A percentile compares a stretch with the other conserved stretches of the same genome.
phyloP scores from a whole-genome alignment of 805 yeast species.

The Maudiozyma saulgeensis region DNA sequence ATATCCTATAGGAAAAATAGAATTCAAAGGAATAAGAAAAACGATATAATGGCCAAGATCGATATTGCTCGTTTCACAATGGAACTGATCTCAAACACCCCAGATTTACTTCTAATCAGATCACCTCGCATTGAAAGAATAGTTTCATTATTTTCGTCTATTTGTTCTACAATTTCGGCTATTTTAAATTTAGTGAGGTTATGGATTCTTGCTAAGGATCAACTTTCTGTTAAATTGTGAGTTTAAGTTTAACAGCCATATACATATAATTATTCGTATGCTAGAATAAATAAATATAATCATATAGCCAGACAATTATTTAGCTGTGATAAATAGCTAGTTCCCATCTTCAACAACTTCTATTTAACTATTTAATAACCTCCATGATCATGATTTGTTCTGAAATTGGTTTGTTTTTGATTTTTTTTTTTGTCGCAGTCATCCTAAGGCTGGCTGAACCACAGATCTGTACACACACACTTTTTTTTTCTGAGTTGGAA shows the following conservation, averaged over 20 bases:
- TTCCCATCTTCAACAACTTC: too few relatives aligned
- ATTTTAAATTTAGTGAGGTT: background rate
- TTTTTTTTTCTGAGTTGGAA: too few relatives aligned
- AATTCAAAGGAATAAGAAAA: background rate
- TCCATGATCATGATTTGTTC: too few relatives aligned
- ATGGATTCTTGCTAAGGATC: background rate
- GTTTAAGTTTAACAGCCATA: background rate
- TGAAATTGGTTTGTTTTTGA: too few relatives aligned
- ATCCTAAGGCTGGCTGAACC: too few relatives aligned
- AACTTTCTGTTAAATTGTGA: background rate
- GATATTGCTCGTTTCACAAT: background rate
- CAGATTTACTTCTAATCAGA: background rate
- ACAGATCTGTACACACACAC: too few relatives aligned
- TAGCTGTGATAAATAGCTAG: too few relatives aligned
- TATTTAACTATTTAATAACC: too few relatives aligned
- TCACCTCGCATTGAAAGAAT: background rate
- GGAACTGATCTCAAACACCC: background rate
- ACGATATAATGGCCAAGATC: background rate
- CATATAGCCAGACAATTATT: too few relatives aligned
- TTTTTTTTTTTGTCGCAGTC: too few relatives aligned
- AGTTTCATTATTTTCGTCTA: background rate
- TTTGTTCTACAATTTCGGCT: constrained; percentile 1
- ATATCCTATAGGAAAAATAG: background rate
- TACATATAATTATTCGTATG: background rate
- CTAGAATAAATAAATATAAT: too few relatives aligned